Percentiles rank a stretch among this genome's conserved stretches.
Conservation (phyloP, 768 basidiomycete genomes). For the Leccinum fibrillosum region DNA sequence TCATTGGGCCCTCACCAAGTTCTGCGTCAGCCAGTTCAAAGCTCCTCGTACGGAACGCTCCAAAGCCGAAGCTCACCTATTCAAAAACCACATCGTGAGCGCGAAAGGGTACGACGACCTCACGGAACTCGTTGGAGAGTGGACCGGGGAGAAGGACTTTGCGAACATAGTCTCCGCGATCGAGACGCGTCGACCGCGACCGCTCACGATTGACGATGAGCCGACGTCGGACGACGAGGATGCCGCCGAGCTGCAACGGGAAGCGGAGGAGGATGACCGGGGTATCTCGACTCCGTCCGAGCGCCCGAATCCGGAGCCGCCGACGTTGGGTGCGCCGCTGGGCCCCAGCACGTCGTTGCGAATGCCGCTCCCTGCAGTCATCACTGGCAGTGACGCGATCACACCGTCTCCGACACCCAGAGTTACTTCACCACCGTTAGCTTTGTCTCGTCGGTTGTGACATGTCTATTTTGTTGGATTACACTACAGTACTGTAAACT, state of each 20-base stretch:
- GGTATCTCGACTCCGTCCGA: constrained; percentile 43
- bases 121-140: constrained; percentile 46
- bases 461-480: not conserved
- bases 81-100: constrained; percentile 50
- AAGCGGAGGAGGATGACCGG: constrained; percentile 28
- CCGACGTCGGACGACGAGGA: not conserved
- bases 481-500: not conserved
- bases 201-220: constrained; percentile 13
- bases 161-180: constrained; percentile 51
- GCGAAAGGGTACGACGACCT: constrained; percentile 64
- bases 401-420: constrained; percentile 44
- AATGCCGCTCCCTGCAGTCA: constrained; percentile 36
- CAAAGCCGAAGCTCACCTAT: constrained; percentile 56
- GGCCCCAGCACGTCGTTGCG: constrained; percentile 38
- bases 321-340: constrained; percentile 42
- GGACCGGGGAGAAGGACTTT: constrained; percentile 64
- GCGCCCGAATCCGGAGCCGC: constrained; percentile 59
- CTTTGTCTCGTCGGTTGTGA: constrained; percentile 1
- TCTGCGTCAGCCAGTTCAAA: constrained; percentile 82
- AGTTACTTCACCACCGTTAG: constrained; percentile 15
- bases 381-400: constrained; percentile 41
- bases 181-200: constrained; percentile 22
- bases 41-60: constrained; percentile 52
- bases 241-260: not conserved
- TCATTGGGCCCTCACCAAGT: constrained; percentile 83